Evolutionary conservation across 2,329 filamentous ascomycete genomes (phyloP).

Genomic region (Ophiostoma triangulosporum): DNA sequence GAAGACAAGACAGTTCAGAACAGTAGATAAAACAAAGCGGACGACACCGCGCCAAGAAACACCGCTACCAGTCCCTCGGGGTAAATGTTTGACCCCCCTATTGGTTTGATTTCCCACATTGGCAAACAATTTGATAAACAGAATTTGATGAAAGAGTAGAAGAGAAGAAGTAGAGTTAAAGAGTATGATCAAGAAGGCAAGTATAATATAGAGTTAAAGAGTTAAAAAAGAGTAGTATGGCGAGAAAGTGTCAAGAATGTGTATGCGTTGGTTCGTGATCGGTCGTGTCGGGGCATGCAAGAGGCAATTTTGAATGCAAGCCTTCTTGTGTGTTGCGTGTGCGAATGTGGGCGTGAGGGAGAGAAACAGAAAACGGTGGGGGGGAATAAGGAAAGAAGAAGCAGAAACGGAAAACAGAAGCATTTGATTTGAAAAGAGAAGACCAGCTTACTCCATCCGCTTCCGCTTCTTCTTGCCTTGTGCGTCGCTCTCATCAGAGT

Average conservation of each 20-base stretch:
- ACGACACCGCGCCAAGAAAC: constrained; percentile 10
- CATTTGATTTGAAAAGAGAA: neutral
- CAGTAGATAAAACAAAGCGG: neutral
- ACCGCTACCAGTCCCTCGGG: constrained; percentile 15
- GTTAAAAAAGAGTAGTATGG: neutral
- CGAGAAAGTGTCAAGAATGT: neutral
- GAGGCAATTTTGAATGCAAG: neutral
- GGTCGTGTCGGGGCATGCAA: constrained; percentile 26
- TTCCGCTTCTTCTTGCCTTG: constrained; percentile 65
- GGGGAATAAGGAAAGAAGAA: neutral
- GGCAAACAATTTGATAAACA: constrained; percentile 18
- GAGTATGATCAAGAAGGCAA: neutral
- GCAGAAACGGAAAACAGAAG: neutral
- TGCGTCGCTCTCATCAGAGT: constrained; percentile 38
- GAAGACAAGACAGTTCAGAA: neutral
- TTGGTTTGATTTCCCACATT: constrained; percentile 11
- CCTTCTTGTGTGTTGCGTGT: neutral
- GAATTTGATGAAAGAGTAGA: neutral
- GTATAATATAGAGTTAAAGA: constrained; percentile 15
- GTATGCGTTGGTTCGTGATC: constrained; percentile 18
- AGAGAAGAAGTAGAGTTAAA: neutral
- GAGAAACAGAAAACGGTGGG: neutral
- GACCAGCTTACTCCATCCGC: constrained; percentile 44
- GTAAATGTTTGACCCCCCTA: constrained; percentile 15
- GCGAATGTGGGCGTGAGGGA: neutral